Conservation (phyloP, 805 yeast species). For the Lipomyces sp. region DNA sequence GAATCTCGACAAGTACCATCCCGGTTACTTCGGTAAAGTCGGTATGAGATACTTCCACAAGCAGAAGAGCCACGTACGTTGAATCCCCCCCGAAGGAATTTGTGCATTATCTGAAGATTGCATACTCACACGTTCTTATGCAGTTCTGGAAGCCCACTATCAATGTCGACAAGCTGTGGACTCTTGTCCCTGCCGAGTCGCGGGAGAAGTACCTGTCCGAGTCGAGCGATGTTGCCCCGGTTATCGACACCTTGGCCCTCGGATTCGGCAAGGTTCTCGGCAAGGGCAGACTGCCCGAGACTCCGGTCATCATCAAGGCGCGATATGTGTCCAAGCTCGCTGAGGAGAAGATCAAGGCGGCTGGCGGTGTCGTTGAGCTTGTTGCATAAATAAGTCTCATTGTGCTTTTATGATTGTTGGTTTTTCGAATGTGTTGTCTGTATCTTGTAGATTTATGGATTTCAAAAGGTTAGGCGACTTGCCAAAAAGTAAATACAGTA, state of each 20-base stretch:
- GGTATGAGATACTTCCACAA: conserved; percentile 79
- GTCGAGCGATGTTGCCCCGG: conserved; percentile 91
- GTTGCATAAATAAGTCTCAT: conserved; percentile 72
- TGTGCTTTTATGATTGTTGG: neutral
- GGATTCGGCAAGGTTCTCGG: conserved; percentile 99
- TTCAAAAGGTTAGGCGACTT: conserved; percentile 20
- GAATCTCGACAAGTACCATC: conserved; percentile 99
- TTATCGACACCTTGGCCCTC: conserved; percentile 97
- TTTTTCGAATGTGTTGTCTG: conserved; percentile 9
- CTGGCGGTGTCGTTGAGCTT: conserved; percentile 99
- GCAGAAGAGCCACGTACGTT: conserved; percentile 33
- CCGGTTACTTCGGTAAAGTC: conserved; percentile 99
- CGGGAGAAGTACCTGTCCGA: conserved; percentile 89
- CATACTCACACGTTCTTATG: neutral
- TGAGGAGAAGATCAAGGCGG: conserved; percentile 99
- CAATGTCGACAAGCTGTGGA: conserved; percentile 98
- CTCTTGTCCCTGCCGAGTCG: conserved; percentile 88
- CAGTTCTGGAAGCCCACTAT: conserved; percentile 87
- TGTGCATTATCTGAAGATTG: neutral
- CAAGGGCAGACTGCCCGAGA: conserved; percentile 97
- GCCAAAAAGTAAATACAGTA: conserved; percentile 22
- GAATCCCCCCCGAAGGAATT: no score
- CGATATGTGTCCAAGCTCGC: conserved; percentile 99
- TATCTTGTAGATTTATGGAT: conserved; percentile 15
- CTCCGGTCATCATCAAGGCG: conserved; percentile 98